Base-by-base conservation (phyloP, 352 stramenopile genomes). In the Peronosclerospora sorghi region DNA sequence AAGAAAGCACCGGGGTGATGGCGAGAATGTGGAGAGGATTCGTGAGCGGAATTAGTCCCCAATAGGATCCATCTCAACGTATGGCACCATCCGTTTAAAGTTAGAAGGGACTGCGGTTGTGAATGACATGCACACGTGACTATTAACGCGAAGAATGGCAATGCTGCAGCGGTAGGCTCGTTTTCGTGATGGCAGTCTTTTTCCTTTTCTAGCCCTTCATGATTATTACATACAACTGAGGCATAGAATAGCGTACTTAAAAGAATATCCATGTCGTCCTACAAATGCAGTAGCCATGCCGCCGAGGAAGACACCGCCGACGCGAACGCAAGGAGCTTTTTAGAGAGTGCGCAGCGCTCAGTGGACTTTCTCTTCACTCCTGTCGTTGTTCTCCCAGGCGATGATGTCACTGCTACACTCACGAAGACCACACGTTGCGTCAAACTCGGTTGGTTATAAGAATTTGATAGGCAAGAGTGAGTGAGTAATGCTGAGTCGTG, bases 301-400 rank as follows among this genome's bases (percentile, higher is more conserved):
- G 34, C 57, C 19, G 47, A 65, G 13, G 48, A 49, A 5, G 54
- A 55, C 24, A 54, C 45, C 17, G 61, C 59, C n/a, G 59, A 68
- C 20, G 50, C 61, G 27, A 58, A 71, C 21, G 73, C 73, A 24
- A 71, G 41, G 44, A 59, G 45, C 35, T 89, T 89, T 54, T 62
- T 89, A 18, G 65, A 86, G 42, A 65, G 78, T 8, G 77, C 77
- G n/a, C 72, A 89, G 53, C 65, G 69, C 4, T 67, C 72, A 27
- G 73, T 92, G 4, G 76, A 92, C 54, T 82, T 92, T 44, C 61
- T 75, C 14, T 92, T 92, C 58, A 69, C 70, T 7, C 64, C 76
- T 2, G 52, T 58, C 7, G 63, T 86, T 17, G 73, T 87, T 32
- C 54, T 92, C 14, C 79, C 79, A 4, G 79, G 79, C 14, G 79